phyloP scores from a whole-genome alignment of 1,284 basidiomycete species.

The Entoloma clypeatum region DNA sequence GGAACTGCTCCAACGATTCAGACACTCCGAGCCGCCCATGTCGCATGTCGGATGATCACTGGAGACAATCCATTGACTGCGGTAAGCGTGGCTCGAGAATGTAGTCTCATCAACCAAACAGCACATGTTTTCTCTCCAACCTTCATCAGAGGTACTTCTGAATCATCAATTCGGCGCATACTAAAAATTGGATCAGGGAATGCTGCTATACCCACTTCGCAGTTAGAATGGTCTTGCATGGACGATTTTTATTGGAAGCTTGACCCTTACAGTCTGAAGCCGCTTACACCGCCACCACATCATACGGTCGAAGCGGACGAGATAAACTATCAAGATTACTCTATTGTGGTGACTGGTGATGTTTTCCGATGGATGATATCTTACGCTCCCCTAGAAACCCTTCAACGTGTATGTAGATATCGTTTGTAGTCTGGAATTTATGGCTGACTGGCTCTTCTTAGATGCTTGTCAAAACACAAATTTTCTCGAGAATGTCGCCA shows the following conservation, averaged over 20 bases:
- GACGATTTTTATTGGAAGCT: conserved; percentile 87
- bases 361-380: conserved; percentile 99
- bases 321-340: conserved; percentile 81
- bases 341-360: conserved; percentile 93
- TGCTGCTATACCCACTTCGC: conserved; percentile 57
- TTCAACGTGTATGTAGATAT: conserved; percentile 71
- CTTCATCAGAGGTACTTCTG: conserved; percentile 65
- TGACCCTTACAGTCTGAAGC: conserved; percentile 86
- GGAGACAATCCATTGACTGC: conserved; percentile 98
- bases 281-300: conserved; percentile 62
- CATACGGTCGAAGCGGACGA: conserved; percentile 67
- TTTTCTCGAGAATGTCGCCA: conserved; percentile 98
- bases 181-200: conserved; percentile 44
- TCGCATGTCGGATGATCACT: conserved; percentile 97
- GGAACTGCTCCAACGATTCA: conserved; percentile 92
- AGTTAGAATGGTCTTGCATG: conserved; percentile 88
- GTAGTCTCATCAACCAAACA: conserved; percentile 83
- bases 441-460: conserved; percentile 30
- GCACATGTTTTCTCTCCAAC: conserved; percentile 89
- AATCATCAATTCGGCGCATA: background rate
- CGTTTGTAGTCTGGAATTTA: background rate
- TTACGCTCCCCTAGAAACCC: conserved; percentile 88
- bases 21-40: conserved; percentile 83
- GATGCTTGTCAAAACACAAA: conserved; percentile 98
- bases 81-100: conserved; percentile 95